A percentile compares a stretch with the other conserved stretches of the same genome.
Conservation (phyloP, 2,329 filamentous ascomycete species). For the Paradendryphiella salina region DNA sequence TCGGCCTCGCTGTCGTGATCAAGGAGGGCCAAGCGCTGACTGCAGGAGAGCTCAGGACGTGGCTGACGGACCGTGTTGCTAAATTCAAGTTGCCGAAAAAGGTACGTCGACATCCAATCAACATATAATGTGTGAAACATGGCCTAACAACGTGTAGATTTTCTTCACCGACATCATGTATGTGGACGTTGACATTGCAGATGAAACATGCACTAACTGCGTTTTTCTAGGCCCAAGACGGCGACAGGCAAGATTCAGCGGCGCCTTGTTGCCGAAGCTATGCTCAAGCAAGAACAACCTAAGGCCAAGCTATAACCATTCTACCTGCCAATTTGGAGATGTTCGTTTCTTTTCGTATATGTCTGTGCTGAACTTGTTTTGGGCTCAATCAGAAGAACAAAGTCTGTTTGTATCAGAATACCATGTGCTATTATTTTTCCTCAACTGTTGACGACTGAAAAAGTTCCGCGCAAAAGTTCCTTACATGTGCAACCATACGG, state of each 20-base stretch:
- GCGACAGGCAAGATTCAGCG: slow-evolving; percentile 90
- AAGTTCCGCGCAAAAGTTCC: slow-evolving; percentile 8
- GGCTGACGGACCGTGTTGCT: slow-evolving; percentile 70
- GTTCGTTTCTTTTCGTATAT: slow-evolving; percentile 5
- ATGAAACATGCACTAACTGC: slow-evolving; percentile 12
- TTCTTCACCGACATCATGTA: slow-evolving; percentile 79
- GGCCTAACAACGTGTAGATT: slow-evolving; percentile 54
- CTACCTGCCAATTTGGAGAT: slow-evolving; percentile 1
- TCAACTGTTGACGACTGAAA: slow-evolving; percentile 3
- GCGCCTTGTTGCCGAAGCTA: slow-evolving; percentile 80
- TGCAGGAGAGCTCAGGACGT: slow-evolving; percentile 66
- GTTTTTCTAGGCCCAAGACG: slow-evolving; percentile 66
- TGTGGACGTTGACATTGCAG: background rate
- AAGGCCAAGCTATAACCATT: slow-evolving; percentile 56
- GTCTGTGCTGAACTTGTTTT: background rate
- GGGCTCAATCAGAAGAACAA: background rate
- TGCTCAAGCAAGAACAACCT: slow-evolving; percentile 69
- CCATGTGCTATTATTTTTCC: slow-evolving; percentile 8
- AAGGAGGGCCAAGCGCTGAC: slow-evolving; percentile 62
- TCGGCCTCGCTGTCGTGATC: slow-evolving; percentile 74
- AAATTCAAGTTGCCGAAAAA: slow-evolving; percentile 88
- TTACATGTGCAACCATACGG: slow-evolving; percentile 5
- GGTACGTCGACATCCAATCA: slow-evolving; percentile 52
- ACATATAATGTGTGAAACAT: slow-evolving; percentile 13
- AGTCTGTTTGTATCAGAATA: background rate